These are phyloP conservation scores for Luzula sylvatica DNA, from an alignment of 176 grass and related monocot genomes.

Conservation along the genomic window DNA sequence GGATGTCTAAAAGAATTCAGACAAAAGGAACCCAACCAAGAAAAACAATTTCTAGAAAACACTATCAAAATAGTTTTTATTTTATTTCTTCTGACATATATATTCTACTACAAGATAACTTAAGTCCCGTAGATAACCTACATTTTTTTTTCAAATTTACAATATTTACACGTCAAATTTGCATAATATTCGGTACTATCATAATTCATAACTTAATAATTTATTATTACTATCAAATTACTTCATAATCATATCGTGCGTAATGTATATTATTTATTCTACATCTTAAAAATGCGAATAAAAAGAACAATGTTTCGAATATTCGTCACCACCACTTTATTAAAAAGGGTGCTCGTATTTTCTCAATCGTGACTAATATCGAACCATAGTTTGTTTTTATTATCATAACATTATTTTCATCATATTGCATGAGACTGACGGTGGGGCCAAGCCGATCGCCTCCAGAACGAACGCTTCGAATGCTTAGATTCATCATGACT, in stretches of 20 bases:
- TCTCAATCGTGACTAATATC: constrained; percentile 7
- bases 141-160: constrained; percentile 9
- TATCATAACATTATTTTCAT: background rate
- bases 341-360: constrained; percentile 20
- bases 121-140: background rate
- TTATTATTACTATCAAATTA: no score
- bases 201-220: constrained; percentile 16
- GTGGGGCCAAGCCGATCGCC: constrained; percentile 37
- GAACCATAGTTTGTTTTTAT: constrained; percentile 4
- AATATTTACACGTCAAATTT: constrained; percentile 20
- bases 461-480: constrained; percentile 54
- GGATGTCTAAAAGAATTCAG: background rate
- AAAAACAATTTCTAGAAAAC: background rate
- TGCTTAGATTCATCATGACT: constrained; percentile 7
- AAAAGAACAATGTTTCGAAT: background rate
- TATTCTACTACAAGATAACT: constrained; percentile 7
- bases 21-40: background rate
- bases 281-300: constrained; percentile 2
- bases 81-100: background rate
- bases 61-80: background rate
- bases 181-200: no score
- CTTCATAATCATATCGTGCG: background rate
- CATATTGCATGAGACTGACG: constrained; percentile 10
- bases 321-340: constrained; percentile 18
- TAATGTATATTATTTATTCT: constrained; percentile 9